Conservation (phyloP, 805 yeast genomes). For the Myxozyma udenii region DNA sequence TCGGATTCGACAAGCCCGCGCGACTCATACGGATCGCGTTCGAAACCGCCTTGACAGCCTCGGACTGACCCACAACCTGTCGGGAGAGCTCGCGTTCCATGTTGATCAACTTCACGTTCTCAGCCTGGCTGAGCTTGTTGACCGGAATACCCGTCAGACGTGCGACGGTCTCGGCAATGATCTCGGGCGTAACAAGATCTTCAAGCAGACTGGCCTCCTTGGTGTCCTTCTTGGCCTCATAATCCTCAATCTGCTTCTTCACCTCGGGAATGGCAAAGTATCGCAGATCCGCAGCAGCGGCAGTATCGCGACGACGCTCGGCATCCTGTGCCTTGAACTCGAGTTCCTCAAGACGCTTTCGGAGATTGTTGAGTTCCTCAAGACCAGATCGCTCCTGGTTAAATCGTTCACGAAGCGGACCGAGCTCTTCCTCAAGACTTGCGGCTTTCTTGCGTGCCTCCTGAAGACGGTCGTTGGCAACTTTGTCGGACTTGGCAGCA, state of each 20-base stretch:
- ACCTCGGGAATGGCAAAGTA: conserved; percentile 97
- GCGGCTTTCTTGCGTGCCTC: conserved; percentile 77
- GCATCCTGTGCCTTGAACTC: conserved; percentile 93
- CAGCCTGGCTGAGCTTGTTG: conserved; percentile 89
- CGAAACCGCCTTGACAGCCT: conserved; percentile 93
- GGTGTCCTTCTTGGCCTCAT: conserved; percentile 74
- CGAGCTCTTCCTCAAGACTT: conserved; percentile 76
- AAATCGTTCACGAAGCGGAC: conserved; percentile 81
- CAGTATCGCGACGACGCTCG: conserved; percentile 93
- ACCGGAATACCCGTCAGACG: conserved; percentile 97
- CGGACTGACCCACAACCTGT: conserved; percentile 91
- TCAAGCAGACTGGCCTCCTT: conserved; percentile 62
- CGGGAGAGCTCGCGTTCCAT: conserved; percentile 85
- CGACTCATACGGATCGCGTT: conserved; percentile 90
- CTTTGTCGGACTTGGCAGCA: conserved; percentile 57
- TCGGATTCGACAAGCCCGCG: conserved; percentile 93
- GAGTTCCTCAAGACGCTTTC: conserved; percentile 86
- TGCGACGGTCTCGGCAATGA: conserved; percentile 95
- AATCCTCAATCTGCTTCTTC: conserved; percentile 64
- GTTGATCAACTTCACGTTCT: conserved; percentile 85
- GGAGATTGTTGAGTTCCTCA: conserved; percentile 81
- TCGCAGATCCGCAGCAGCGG: conserved; percentile 90
- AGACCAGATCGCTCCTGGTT: conserved; percentile 85
- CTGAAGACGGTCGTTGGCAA: conserved; percentile 81
- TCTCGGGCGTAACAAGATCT: conserved; percentile 88